Evolutionary conservation across 495 filamentous ascomycete genomes (phyloP).

Genomic region (Lepidopterella palustris): DNA sequence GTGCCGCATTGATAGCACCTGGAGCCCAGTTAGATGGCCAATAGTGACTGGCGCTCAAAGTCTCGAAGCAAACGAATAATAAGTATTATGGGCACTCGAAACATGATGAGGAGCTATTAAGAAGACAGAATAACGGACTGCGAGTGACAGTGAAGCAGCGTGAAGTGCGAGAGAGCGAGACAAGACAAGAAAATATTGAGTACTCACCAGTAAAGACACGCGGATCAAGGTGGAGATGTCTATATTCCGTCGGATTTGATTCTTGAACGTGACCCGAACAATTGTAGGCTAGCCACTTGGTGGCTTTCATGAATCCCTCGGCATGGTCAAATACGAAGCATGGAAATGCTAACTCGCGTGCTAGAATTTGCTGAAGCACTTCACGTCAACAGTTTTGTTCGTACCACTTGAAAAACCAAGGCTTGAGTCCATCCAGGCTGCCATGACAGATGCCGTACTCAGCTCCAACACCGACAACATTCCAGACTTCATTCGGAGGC

Average conservation of each 20-base stretch:
- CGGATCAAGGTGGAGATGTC: neutral
- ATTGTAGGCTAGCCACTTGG: slow-evolving; percentile 14
- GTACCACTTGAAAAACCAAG: slow-evolving; percentile 1
- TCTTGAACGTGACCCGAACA: slow-evolving; percentile 8
- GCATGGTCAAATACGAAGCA: slow-evolving; percentile 5
- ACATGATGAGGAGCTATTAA: too few relatives aligned
- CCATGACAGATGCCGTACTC: neutral
- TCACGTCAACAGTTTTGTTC: neutral
- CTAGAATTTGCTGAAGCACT: neutral
- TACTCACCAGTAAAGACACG: slow-evolving; percentile 8
- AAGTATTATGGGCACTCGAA: too few relatives aligned
- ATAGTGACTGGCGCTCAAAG: too few relatives aligned
- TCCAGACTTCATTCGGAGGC: neutral
- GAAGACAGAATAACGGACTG: too few relatives aligned
- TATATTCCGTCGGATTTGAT: neutral
- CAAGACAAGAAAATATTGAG: neutral
- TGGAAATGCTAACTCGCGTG: slow-evolving; percentile 1
- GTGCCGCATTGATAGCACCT: neutral
- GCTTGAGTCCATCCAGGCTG: neutral
- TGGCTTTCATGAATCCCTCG: slow-evolving; percentile 5
- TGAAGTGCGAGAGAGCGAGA: neutral
- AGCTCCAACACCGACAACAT: neutral
- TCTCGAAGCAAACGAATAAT: too few relatives aligned
- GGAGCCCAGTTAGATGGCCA: too few relatives aligned
- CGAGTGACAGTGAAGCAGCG: too few relatives aligned